Evolutionary conservation across 2,329 filamentous ascomycete genomes (phyloP).

Genomic region (Aspergillus brunneoviolaceus): DNA sequence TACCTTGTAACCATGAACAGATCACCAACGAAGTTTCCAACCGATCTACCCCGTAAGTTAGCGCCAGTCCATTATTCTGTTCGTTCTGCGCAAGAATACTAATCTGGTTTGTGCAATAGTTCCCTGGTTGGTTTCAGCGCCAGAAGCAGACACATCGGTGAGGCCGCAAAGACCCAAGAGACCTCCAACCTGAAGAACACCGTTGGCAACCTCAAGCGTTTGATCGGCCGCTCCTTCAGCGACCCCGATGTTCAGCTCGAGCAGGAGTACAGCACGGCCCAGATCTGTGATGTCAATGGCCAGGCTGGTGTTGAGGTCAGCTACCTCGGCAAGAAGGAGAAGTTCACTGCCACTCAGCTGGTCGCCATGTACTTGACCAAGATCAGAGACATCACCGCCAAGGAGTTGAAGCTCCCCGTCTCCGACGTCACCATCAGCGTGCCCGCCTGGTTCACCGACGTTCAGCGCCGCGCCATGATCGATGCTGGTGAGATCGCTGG

Average conservation of each 20-base stretch:
- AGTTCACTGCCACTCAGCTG: conserved; percentile 91
- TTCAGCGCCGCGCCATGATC: conserved; percentile 83
- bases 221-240: conserved; percentile 79
- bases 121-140: conserved; percentile 93
- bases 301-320: conserved; percentile 91
- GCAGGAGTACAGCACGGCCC: conserved; percentile 83
- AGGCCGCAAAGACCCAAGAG: conserved; percentile 96
- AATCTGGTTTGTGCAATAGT: conserved; percentile 47
- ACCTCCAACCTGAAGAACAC: conserved; percentile 99
- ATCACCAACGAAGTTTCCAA: conserved; percentile 99
- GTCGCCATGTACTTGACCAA: conserved; percentile 94
- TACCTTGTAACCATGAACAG: conserved; percentile 48
- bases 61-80: conserved; percentile 9
- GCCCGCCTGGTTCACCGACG: conserved; percentile 94
- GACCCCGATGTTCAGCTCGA: conserved; percentile 93
- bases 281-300: conserved; percentile 85
- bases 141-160: conserved; percentile 90
- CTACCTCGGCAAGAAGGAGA: conserved; percentile 92
- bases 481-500: conserved; percentile 93
- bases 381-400: conserved; percentile 82
- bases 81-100: conserved; percentile 14
- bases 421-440: conserved; percentile 92
- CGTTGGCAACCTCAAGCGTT: conserved; percentile 85
- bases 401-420: conserved; percentile 86
- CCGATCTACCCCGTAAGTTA: conserved; percentile 89